Evolutionary conservation across 805 yeast species (phyloP), one percentile per base, ranked within the genome.

Genomic region (Teunomyces atbi): DNA sequence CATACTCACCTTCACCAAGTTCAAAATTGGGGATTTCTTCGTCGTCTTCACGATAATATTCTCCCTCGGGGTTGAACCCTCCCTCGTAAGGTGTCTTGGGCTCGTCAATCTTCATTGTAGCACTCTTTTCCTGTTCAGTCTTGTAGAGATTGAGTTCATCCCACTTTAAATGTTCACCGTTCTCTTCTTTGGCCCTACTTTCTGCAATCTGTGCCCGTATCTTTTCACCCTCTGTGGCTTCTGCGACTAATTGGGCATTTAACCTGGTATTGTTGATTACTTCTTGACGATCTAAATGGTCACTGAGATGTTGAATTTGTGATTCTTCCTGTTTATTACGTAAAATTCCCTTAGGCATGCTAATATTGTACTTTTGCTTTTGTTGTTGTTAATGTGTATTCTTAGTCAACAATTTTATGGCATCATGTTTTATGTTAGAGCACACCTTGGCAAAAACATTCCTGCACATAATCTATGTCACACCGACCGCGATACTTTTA

Each of bases 21-120:
- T 76, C 64, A 53, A 84, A 81, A 36, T 68, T 74, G 10, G 81
- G 79, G 36, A 81, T 66, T 16, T 57, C 68, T 12, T 50, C 52
- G 6, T 49, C 57, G 23, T 61, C 79, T 3, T 77, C 80, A 44
- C 77, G 75, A 55, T 89, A 89, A 60, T 86, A 86, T 57, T 90
- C 96, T 27, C 88, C 89, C 44, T 78, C 74, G 0, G 94, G 91
- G 57, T 86, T 83, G 21, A 88, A 85, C 0, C 96, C 95, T 8
- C 94, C 95, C 61, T 88, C 95, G 58, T 86, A 91, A 4, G 97
- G 97, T 1, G 97, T 91, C 71, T 91, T 91, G 18, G 97, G 97
- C 63, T 91, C 97, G 59, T 89, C 96, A 37, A 91, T 89, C 56
- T 83, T 83, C 89, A 84, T 84, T 23, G 88, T 84, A 18, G 89